phyloP scores from a whole-genome alignment of 441 rosid species.

The Populus hybrid region DNA sequence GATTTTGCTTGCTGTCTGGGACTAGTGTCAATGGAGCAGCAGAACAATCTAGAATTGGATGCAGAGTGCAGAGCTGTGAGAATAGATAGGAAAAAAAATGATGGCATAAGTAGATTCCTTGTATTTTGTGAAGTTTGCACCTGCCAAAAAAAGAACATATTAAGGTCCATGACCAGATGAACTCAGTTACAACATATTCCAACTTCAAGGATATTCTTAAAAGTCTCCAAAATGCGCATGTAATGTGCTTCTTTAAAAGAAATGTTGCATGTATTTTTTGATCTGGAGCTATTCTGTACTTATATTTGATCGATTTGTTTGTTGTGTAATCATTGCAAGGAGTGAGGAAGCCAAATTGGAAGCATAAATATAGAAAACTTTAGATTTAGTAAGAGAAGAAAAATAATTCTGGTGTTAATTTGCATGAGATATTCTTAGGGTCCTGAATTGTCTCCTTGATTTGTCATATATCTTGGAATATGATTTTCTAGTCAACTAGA shows the following conservation, averaged over 20 bases:
- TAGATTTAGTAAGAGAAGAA: neutral
- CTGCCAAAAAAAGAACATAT: conserved; percentile 10
- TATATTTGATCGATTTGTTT: neutral
- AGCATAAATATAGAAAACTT: neutral
- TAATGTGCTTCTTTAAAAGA: conserved; percentile 15
- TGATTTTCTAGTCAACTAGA: neutral
- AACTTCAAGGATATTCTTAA: conserved; percentile 12
- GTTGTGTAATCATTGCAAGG: neutral
- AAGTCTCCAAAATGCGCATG: conserved; percentile 22
- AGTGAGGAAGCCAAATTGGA: neutral
- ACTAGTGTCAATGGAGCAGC: conserved; percentile 5
- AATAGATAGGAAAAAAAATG: conserved; percentile 7
- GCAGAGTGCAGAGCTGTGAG: conserved; percentile 11
- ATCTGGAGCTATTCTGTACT: conserved; percentile 4
- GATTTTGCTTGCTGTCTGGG: conserved; percentile 2
- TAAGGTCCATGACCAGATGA: conserved; percentile 13
- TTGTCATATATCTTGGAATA: neutral
- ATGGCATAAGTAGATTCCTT: conserved; percentile 13
- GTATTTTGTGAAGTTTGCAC: conserved; percentile 15
- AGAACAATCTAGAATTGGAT: conserved; percentile 12
- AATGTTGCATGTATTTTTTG: neutral
- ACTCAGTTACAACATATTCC: conserved; percentile 5
- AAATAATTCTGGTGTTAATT: neutral
- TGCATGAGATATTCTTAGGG: neutral
- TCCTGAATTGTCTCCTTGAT: neutral